Conservation (phyloP, 495 filamentous ascomycete genomes). For the Hyaloscypha finlandica region DNA sequence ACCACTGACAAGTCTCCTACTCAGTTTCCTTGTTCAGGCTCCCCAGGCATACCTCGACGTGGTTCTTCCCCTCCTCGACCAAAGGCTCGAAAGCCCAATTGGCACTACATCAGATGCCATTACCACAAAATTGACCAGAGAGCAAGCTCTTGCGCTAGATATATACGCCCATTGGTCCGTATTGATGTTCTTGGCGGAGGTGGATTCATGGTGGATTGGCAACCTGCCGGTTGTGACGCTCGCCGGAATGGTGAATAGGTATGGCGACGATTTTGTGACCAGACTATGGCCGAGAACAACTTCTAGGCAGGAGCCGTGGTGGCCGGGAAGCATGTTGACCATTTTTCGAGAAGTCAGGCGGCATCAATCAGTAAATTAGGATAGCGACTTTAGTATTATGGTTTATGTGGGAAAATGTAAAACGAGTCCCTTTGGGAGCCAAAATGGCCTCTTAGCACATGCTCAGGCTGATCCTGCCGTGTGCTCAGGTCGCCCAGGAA, state of each 20-base stretch:
- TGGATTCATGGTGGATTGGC: slow-evolving; percentile 20
- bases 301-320: slow-evolving; percentile 14
- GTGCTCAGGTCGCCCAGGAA: no score
- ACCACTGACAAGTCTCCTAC: slow-evolving; percentile 5
- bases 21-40: slow-evolving; percentile 19
- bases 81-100: slow-evolving; percentile 11
- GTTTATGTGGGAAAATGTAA: no score
- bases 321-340: slow-evolving; percentile 17
- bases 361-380: slow-evolving; percentile 2
- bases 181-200: slow-evolving; percentile 21
- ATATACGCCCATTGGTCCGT: slow-evolving; percentile 22
- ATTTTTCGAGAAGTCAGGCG: slow-evolving; percentile 13
- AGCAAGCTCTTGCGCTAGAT: slow-evolving; percentile 18
- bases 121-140: not conserved
- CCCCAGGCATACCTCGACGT: slow-evolving; percentile 18
- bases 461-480: no score
- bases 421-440: no score
- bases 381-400: no score
- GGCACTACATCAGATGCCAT: not conserved
- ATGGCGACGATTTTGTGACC: slow-evolving; percentile 16
- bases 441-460: no score
- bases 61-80: slow-evolving; percentile 13
- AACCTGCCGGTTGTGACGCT: slow-evolving; percentile 15
- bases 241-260: slow-evolving; percentile 16
- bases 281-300: not conserved